These are phyloP conservation scores for Ramichloridium luteum DNA, from an alignment of 2,329 filamentous ascomycete genomes.

Conservation along the genomic window DNA sequence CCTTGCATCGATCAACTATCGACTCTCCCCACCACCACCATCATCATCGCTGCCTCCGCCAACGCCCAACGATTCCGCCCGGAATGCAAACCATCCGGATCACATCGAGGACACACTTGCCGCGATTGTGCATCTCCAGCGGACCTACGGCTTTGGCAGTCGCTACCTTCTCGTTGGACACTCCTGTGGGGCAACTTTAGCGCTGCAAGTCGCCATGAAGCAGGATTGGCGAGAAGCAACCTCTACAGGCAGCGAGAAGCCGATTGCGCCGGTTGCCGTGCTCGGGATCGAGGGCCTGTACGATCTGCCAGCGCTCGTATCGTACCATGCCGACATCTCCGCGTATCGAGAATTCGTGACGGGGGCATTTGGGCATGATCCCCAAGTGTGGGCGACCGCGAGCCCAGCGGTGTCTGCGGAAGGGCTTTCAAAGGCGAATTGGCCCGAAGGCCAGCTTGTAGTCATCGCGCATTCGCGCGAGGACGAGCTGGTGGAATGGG, in stretches of 20 bases:
- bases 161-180: slow-evolving; percentile 49
- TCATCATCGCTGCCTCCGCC: slow-evolving; percentile 33
- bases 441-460: slow-evolving; percentile 28
- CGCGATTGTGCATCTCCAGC: slow-evolving; percentile 40
- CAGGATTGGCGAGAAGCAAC: slow-evolving; percentile 24
- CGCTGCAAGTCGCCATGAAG: slow-evolving; percentile 47
- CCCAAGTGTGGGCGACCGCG: slow-evolving; percentile 38
- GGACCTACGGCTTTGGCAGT: slow-evolving; percentile 31
- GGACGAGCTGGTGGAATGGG: slow-evolving; percentile 40
- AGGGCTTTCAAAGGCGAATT: slow-evolving; percentile 25
- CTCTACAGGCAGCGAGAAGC: slow-evolving; percentile 15
- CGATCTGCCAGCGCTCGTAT: slow-evolving; percentile 44
- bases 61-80: slow-evolving; percentile 34
- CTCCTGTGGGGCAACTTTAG: slow-evolving; percentile 51
- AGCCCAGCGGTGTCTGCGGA: slow-evolving; percentile 43
- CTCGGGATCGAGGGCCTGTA: slow-evolving; percentile 56
- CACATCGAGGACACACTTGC: slow-evolving; percentile 47
- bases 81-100: slow-evolving; percentile 45
- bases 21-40: slow-evolving; percentile 41
- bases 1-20: slow-evolving; percentile 54
- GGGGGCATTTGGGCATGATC: slow-evolving; percentile 48
- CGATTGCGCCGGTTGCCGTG: slow-evolving; percentile 38
- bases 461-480: slow-evolving; percentile 35
- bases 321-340: slow-evolving; percentile 28
- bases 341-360: slow-evolving; percentile 47